phyloP scores from a whole-genome alignment of 306 rosid genomes.

The Geum urbanum region DNA sequence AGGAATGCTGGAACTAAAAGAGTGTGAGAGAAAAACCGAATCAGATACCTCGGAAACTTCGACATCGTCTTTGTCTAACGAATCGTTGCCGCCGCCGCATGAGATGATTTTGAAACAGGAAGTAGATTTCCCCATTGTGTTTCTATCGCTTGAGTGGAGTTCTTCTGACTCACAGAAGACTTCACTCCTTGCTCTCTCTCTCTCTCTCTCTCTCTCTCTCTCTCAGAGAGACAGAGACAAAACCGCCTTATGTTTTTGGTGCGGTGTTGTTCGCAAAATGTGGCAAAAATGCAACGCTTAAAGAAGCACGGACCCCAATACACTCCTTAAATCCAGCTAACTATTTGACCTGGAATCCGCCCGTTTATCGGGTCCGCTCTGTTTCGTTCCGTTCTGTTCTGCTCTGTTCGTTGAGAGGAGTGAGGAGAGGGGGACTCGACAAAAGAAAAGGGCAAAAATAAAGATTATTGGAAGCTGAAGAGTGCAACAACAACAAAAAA shows the following conservation, averaged over 20 bases:
- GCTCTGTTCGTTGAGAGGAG: constrained; percentile 18
- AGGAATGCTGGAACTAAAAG: not conserved
- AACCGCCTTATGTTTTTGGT: constrained; percentile 25
- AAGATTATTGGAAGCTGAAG: not conserved
- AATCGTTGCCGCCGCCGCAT: constrained; percentile 55
- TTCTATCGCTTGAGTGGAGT: not conserved
- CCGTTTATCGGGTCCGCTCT: constrained; percentile 31
- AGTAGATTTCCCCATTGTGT: constrained; percentile 58
- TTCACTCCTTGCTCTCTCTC: constrained; percentile 12
- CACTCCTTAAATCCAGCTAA: constrained; percentile 43
- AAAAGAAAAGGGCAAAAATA: not conserved
- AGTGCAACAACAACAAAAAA: constrained; percentile 14
- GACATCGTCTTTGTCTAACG: constrained; percentile 50
- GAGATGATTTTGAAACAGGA: constrained; percentile 82
- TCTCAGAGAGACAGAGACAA: too few species aligned
- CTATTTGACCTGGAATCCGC: constrained; percentile 39
- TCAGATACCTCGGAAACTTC: constrained; percentile 42
- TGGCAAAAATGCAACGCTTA: constrained; percentile 16
- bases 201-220: constrained; percentile 21
- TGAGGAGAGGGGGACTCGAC: not conserved
- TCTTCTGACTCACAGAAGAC: not conserved
- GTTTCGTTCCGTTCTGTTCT: constrained; percentile 18
- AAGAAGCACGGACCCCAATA: constrained; percentile 60
- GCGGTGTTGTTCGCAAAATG: constrained; percentile 46
- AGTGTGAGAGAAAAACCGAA: not conserved